These are phyloP conservation scores for Jamesozyma hellenica DNA, from an alignment of 805 yeast genomes.

Conservation along the genomic window DNA sequence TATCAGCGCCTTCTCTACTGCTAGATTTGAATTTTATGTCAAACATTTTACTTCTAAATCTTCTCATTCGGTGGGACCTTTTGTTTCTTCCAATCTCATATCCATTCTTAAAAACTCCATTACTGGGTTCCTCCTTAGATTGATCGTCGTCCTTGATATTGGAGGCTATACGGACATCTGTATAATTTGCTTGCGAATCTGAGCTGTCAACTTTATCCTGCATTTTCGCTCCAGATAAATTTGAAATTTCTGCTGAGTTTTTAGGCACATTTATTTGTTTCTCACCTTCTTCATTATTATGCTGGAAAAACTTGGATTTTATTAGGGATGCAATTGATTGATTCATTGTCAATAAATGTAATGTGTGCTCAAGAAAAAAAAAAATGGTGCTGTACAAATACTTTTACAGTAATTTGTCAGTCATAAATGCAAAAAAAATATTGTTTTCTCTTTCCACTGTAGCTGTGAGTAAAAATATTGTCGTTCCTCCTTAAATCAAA, in stretches of 20 bases:
- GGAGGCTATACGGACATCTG: neutral
- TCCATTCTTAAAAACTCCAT: constrained; percentile 1
- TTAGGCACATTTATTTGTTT: no score
- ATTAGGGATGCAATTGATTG: constrained; percentile 18
- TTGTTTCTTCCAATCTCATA: neutral
- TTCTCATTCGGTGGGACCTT: constrained; percentile 7
- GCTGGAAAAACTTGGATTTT: constrained; percentile 15
- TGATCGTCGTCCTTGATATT: no score
- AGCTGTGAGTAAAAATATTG: no score
- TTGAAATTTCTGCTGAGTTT: neutral
- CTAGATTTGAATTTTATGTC: constrained; percentile 16
- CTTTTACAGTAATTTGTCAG: no score
- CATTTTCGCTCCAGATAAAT: neutral
- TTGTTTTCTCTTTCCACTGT: no score
- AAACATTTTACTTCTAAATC: constrained; percentile 16
- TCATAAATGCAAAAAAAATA: no score
- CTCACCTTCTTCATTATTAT: neutral
- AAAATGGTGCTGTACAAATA: no score
- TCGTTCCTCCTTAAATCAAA: no score
- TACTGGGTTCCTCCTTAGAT: neutral
- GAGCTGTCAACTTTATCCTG: neutral
- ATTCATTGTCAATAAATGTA: constrained; percentile 9
- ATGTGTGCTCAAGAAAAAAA: no score
- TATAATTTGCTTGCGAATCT: no score
- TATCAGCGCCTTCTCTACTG: neutral